Base-by-base conservation (phyloP, 768 basidiomycete species). In the Lyophyllum decastes region DNA sequence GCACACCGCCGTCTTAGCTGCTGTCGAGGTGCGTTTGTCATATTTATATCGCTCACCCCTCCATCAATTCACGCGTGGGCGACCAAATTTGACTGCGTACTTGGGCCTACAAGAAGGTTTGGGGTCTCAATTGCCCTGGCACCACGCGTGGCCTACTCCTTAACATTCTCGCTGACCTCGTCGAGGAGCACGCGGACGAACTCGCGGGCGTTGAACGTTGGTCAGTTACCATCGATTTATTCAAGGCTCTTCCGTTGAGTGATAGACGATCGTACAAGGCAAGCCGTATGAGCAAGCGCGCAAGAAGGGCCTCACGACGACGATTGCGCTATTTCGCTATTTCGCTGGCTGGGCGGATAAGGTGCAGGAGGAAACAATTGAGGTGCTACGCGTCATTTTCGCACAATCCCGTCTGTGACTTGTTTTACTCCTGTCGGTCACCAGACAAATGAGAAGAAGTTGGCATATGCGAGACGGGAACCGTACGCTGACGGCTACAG, bases 291-390 rank as follows among this genome's bases (percentile, higher is more conserved):
- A n/a, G 5, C 4, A n/a, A 17, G 40, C 40, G 40, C 40, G 40
- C n/a, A 16, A 19, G 3, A n/a, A 64, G 0, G 87, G 87, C 61
- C 66, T 87, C 4, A 60, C 62, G 3, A 71, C 70, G 50, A 69
- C 78, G 3, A 73, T 82, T 58, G 73, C 68, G 34, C 72, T 75
- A 48, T 67, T 90, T 60, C 75, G 81, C 26, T 92, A 92, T 73
- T 94, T 87, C 64, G 88, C 83, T 43, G 92, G 90, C 27, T 87
- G 87, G 83, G 87, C 89, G 45, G 91, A 90, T 77, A 92, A 92
- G 74, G 70, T 83, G 48, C 71, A 77, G 2, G 86, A 85, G 16
- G 79, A 87, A 67, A 79, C 79, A 16, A 80, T 88, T 69, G 86
- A 89, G 49, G 58, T 57, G 34, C 21, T 26, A 61, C 67, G 66